Evolutionary conservation across 2,329 filamentous ascomycete species (phyloP), one percentile per base, ranked within the genome.

Genomic region (Exutisphaerella laricina): DNA sequence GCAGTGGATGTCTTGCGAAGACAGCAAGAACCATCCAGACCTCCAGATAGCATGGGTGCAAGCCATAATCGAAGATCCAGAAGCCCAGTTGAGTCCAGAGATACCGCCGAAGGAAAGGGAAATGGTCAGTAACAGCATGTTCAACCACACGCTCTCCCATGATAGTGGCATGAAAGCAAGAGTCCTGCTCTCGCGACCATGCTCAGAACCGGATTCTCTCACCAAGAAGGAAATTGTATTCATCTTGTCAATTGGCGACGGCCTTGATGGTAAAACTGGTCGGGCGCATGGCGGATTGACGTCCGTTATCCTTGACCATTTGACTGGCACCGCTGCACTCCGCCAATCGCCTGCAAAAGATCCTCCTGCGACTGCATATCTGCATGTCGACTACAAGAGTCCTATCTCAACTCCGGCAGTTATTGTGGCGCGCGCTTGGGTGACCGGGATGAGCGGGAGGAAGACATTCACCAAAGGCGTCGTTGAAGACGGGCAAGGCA

Each of bases 251-350:
- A n/a, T 56, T 1, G 54, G 51, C 16, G 10, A 37, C 13, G 48
- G 42, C 13, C 23, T 57, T 7, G 53, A 57, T 22, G 56, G 53
- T 16, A 53, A 40, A 16, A 22, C 40, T n/a, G 51, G 55, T 12
- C 50, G 53, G 4, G 53, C 48, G 1, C 55, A 57, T 26, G 56
- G 55, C 9, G 53, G 53, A 3, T 50, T 55, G 39, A 50, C 49
- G 14, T 41, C 43, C 4, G 9, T 58, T 22, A 16, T 56, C 2
- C 33, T 57, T 6, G 55, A 56, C 36, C 51, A 56, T 12, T 20
- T 54, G 1, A 36, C 33, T n/a, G 53, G 54, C 2, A 41, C 26
- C 4, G 22, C 29, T 10, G 48, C 53, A 22, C 9, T 42, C 8
- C 14, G 33, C 10, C 33, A 45, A 9, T 31, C 21, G 8, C 36